These are phyloP conservation scores for Dillenia suffruticosa DNA, from an alignment of 164 flowering plant species.

Conservation along the genomic window DNA sequence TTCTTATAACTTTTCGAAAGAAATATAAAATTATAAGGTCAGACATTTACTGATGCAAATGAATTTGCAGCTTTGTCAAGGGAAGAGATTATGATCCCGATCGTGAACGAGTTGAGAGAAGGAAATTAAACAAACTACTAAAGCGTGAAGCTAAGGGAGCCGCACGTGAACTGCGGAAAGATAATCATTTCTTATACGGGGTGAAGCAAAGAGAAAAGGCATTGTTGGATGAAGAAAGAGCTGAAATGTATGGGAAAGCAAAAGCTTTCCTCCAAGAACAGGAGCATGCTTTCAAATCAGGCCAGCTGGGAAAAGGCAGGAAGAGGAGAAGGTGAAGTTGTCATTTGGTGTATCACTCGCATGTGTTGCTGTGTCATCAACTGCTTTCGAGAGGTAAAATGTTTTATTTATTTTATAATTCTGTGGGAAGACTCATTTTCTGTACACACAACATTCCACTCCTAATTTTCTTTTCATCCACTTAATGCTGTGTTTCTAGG, in stretches of 20 bases:
- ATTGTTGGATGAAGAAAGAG: slow-evolving; percentile 51
- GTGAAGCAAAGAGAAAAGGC: slow-evolving; percentile 56
- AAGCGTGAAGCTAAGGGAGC: slow-evolving; percentile 82
- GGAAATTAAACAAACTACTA: slow-evolving; percentile 59
- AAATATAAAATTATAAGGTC: not conserved
- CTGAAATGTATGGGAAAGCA: slow-evolving; percentile 65
- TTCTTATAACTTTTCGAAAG: not conserved
- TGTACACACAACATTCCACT: too few relatives aligned
- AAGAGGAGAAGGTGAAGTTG: slow-evolving; percentile 57
- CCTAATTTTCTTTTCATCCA: too few relatives aligned
- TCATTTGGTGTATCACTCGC: not conserved
- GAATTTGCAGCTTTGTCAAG: slow-evolving; percentile 79
- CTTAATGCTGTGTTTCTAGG: too few relatives aligned
- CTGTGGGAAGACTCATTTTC: too few relatives aligned
- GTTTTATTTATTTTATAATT: too few relatives aligned
- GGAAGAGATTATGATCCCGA: slow-evolving; percentile 99
- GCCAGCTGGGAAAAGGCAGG: slow-evolving; percentile 78
- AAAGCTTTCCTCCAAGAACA: slow-evolving; percentile 88
- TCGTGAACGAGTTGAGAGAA: slow-evolving; percentile 68
- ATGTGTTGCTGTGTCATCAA: too few relatives aligned
- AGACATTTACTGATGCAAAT: slow-evolving; percentile 2
- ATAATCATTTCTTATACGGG: slow-evolving; percentile 63
- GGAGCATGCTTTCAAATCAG: slow-evolving; percentile 92
- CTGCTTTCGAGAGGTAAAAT: too few relatives aligned
- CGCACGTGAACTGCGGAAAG: slow-evolving; percentile 79